A percentile compares a stretch with the other conserved stretches of the same genome.
Evolutionary conservation across 2,329 filamentous ascomycete genomes (phyloP).

Genomic region (Colletotrichum tabaci): DNA sequence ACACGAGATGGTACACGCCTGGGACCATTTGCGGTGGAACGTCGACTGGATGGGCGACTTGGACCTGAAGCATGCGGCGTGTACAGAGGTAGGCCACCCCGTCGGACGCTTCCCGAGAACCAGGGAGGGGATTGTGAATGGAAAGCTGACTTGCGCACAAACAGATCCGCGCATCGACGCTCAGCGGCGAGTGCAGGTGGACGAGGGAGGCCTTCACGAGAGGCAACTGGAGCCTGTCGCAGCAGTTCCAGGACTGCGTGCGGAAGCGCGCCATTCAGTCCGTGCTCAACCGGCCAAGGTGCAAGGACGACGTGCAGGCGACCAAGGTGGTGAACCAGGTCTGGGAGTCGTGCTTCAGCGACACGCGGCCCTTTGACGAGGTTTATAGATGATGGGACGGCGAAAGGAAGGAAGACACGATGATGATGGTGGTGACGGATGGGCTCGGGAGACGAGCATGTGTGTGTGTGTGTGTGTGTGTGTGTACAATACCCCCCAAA

Average conservation of each 20-base stretch:
- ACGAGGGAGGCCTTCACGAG: slow-evolving; percentile 86
- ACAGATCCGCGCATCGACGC: slow-evolving; percentile 91
- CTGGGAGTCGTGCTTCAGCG: slow-evolving; percentile 97
- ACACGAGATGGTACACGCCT: slow-evolving; percentile 98
- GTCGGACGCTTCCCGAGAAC: too few relatives aligned
- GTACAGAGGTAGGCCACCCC: slow-evolving; percentile 79
- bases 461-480: not conserved
- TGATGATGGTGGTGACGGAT: not conserved
- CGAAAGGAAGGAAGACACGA: too few relatives aligned
- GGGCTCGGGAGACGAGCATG: not conserved
- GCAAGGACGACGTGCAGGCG: slow-evolving; percentile 89
- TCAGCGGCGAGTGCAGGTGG: slow-evolving; percentile 96
- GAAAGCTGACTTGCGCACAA: slow-evolving; percentile 33
- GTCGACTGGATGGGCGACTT: slow-evolving; percentile 82
- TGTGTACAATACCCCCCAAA: slow-evolving; percentile 46
- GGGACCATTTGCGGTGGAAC: slow-evolving; percentile 93
- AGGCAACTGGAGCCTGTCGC: slow-evolving; percentile 89
- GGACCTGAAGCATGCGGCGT: slow-evolving; percentile 90
- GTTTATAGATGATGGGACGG: slow-evolving; percentile 79
- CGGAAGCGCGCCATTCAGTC: slow-evolving; percentile 84
- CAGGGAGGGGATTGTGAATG: too few relatives aligned
- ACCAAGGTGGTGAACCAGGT: slow-evolving; percentile 93
- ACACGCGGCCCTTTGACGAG: slow-evolving; percentile 96
- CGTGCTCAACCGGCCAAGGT: slow-evolving; percentile 82
- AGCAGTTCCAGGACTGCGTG: slow-evolving; percentile 96